phyloP scores from a whole-genome alignment of 371 early-diverging fungal genomes.

The Sporodiniella umbellata region DNA sequence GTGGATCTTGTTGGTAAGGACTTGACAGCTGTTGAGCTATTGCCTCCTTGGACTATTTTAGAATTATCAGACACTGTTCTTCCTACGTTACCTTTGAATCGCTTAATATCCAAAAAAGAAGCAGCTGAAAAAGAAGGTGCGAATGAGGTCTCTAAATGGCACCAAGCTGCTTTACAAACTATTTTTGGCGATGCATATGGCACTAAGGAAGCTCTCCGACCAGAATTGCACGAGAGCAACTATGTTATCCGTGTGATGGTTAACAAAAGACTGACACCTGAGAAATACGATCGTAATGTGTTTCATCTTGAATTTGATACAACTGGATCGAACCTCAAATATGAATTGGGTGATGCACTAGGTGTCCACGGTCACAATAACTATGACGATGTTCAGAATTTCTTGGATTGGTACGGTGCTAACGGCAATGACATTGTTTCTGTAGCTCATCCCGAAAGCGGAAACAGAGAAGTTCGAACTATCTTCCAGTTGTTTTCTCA shows the following conservation, averaged over 20 bases:
- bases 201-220: constrained; percentile 52
- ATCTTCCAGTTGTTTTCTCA: constrained; percentile 80
- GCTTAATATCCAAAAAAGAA: constrained; percentile 31
- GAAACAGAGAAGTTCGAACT: constrained; percentile 62
- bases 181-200: constrained; percentile 80
- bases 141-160: constrained; percentile 49
- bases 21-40: constrained; percentile 35
- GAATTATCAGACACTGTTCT: constrained; percentile 35
- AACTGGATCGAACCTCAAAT: constrained; percentile 70
- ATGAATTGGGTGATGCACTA: constrained; percentile 90
- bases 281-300: constrained; percentile 86
- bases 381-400: constrained; percentile 62
- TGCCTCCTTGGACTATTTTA: constrained; percentile 55
- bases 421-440: constrained; percentile 63
- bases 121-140: constrained; percentile 36
- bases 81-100: constrained; percentile 33
- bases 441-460: constrained; percentile 44
- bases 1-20: constrained; percentile 26
- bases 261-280: constrained; percentile 82
- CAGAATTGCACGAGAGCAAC: constrained; percentile 63
- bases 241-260: constrained; percentile 70
- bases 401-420: constrained; percentile 73
- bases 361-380: constrained; percentile 93
- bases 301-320: constrained; percentile 95
- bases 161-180: constrained; percentile 67